A percentile compares a stretch with the other conserved stretches of the same genome.
phyloP scores from a whole-genome alignment of 2,329 filamentous ascomycete genomes.

The Neurospora crassa region DNA sequence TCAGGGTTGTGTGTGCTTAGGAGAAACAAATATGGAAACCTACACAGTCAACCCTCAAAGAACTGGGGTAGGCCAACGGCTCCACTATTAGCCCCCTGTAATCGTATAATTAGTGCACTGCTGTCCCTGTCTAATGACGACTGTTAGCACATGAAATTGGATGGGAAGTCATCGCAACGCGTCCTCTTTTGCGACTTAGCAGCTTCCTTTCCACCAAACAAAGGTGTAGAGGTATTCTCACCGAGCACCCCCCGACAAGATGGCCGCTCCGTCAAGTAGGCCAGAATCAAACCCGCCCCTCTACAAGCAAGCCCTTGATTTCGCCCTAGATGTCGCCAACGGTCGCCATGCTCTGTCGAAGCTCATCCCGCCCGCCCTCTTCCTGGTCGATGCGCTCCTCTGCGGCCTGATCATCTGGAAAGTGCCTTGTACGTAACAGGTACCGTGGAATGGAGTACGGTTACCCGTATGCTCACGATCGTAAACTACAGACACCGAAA shows the following conservation, averaged over 20 bases:
- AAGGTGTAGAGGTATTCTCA: background rate
- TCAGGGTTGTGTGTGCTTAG: background rate
- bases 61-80: background rate
- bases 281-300: constrained; percentile 11
- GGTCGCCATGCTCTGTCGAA: constrained; percentile 41
- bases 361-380: constrained; percentile 48
- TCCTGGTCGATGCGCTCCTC: constrained; percentile 61
- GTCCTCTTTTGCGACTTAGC: background rate
- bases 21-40: background rate
- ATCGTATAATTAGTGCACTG: background rate
- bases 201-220: background rate
- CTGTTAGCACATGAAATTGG: background rate
- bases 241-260: background rate
- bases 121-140: background rate
- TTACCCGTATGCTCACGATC: background rate
- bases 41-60: background rate
- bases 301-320: constrained; percentile 19
- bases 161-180: background rate
- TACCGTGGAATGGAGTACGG: background rate
- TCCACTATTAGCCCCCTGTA: background rate
- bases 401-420: constrained; percentile 70
- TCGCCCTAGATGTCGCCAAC: constrained; percentile 34
- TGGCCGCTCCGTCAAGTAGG: background rate
- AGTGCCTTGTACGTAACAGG: constrained; percentile 60
- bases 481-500: constrained; percentile 67